phyloP scores from a whole-genome alignment of 441 rosid species.

The Eruca vesicaria region DNA sequence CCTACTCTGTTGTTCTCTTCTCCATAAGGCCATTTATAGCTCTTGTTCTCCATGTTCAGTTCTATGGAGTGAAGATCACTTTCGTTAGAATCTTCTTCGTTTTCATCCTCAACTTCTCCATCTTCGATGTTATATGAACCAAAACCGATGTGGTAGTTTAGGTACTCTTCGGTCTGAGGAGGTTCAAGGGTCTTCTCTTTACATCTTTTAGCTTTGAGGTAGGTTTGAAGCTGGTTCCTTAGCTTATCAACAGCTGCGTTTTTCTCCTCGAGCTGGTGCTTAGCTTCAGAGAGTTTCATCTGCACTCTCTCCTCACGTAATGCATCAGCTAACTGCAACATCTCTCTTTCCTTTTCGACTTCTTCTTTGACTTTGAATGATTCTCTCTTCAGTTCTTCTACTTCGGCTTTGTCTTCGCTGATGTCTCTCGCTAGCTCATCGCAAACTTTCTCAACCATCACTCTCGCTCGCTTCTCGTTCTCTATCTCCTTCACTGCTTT shows the following conservation, averaged over 20 bases:
- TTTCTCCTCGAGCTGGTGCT: slow-evolving; percentile 78
- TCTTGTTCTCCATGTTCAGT: slow-evolving; percentile 67
- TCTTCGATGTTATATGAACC: slow-evolving; percentile 45
- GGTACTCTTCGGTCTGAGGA: slow-evolving; percentile 44
- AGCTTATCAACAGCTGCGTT: slow-evolving; percentile 76
- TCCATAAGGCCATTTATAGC: slow-evolving; percentile 60
- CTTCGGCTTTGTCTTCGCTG: slow-evolving; percentile 66
- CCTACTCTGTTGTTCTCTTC: slow-evolving; percentile 54
- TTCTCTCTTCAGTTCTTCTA: slow-evolving; percentile 67
- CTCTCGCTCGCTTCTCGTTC: slow-evolving; percentile 81
- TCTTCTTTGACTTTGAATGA: slow-evolving; percentile 62
- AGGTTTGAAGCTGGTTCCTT: slow-evolving; percentile 80
- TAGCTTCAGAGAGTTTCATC: slow-evolving; percentile 79
- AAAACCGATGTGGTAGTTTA: slow-evolving; percentile 44
- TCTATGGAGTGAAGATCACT: slow-evolving; percentile 91
- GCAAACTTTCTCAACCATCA: slow-evolving; percentile 77
- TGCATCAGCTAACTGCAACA: slow-evolving; percentile 73
- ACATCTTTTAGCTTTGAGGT: slow-evolving; percentile 58
- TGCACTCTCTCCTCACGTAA: slow-evolving; percentile 76
- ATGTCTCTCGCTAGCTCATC: slow-evolving; percentile 75
- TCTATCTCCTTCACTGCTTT: slow-evolving; percentile 77
- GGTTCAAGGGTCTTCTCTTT: slow-evolving; percentile 59
- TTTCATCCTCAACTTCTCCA: slow-evolving; percentile 71
- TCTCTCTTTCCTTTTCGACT: slow-evolving; percentile 85
- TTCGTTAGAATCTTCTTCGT: slow-evolving; percentile 66